Base-by-base conservation (phyloP, 2,329 filamentous ascomycete genomes). In the Alternaria brassicae region DNA sequence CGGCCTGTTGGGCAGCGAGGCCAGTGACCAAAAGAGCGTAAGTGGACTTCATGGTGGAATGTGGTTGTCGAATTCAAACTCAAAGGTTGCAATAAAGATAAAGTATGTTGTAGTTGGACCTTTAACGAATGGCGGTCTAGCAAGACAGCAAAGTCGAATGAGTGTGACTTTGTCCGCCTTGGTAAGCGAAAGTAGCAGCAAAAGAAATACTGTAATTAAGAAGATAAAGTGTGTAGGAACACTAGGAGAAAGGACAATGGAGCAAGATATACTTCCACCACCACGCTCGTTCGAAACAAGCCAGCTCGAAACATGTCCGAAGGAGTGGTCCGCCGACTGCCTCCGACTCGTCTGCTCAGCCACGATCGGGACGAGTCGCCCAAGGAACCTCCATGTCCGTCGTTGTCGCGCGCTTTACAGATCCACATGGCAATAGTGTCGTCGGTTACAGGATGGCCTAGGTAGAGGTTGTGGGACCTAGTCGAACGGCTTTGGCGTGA, bases 1-100 rank as follows among this genome's bases (percentile, higher is more conserved):
- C 61, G 36, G 70, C 82, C 69, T 81, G 81, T 74, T 82, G 80
- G 64, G 77, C 73, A 63, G 74, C 77, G 44, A 83, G 73, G 63
- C 81, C 80, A 67, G 82, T 77, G 53, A 81, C 77, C 62, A 85
- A 69, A 62, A 86, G 67, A 65, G 79, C 74, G 40, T 74, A 67
- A 44, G 78, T 72, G 58, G 73, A 63, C 77, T 77, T 83, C 81
- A 80, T 82, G 60, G 51, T 81, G 76, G 66, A 59, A 63, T 66
- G 45, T 32, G 54, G 62, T 60, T 40, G 60, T 62, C 50, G 48
- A 68, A 66, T 60, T 62, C 49, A 59, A 58, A 67, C 67, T 66
- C 65, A 69, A 65, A 58, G 63, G 73, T 57, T 62, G 66, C 28
- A 48, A 34, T 60, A 58, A 57, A 56, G 53, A 58, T 42, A 34